Conservation (phyloP, 176 grass and related monocot genomes). For the Chloris gayana region DNA sequence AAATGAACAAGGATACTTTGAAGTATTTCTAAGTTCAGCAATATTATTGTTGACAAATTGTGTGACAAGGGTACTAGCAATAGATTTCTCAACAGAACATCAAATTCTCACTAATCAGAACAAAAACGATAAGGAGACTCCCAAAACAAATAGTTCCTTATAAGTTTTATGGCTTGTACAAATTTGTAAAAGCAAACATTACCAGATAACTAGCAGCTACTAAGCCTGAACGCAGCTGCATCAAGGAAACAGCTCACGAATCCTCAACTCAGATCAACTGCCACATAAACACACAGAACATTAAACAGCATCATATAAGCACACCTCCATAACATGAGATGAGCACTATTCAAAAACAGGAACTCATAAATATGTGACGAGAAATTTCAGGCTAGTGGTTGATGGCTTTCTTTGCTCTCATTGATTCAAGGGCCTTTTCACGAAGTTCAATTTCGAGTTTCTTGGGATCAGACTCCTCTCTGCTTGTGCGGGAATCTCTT, state of each 20-base stretch:
- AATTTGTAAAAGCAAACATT: constrained; percentile 58
- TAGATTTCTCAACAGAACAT: not conserved
- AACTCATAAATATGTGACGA: constrained; percentile 39
- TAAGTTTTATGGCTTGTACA: constrained; percentile 43
- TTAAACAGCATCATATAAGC: constrained; percentile 62
- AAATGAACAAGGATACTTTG: not conserved
- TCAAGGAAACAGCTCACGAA: constrained; percentile 64
- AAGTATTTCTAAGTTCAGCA: constrained; percentile 1
- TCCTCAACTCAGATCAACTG: constrained; percentile 65
- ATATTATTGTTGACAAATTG: not conserved
- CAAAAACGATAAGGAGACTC: not conserved
- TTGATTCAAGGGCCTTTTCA: constrained; percentile 81
- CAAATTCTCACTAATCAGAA: not conserved
- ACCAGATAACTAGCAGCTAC: constrained; percentile 71
- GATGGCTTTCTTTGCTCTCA: constrained; percentile 74
- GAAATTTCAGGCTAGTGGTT: constrained; percentile 55
- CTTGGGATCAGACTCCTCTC: constrained; percentile 62
- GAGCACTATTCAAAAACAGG: constrained; percentile 39
- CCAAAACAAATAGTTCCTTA: constrained; percentile 45
- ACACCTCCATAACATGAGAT: constrained; percentile 56
- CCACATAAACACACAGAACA: constrained; percentile 69
- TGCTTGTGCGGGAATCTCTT: constrained; percentile 44
- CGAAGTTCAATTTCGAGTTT: constrained; percentile 87
- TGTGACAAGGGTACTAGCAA: not conserved
- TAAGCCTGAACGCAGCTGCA: constrained; percentile 62